Conservation (phyloP, 169 alveolate genomes). For the Plasmodium gonderi region DNA sequence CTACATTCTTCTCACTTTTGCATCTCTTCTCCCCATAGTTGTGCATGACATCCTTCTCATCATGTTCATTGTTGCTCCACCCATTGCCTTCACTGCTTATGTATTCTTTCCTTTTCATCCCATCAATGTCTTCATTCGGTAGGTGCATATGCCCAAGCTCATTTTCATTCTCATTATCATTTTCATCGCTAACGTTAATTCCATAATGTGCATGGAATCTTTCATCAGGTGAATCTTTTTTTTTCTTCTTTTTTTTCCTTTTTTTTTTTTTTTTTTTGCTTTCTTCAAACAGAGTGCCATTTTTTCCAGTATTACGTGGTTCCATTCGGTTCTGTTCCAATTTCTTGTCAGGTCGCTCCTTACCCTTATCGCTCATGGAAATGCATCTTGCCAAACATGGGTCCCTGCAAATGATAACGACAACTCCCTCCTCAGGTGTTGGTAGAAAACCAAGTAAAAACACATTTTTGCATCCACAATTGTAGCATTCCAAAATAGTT, state of each 20-base stretch:
- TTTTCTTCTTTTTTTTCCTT: neutral
- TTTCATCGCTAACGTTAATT: neutral
- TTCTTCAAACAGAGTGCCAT: too few species aligned
- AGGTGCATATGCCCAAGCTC: too few species aligned
- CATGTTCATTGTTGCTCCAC: neutral
- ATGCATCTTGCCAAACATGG: slow-evolving; percentile 36
- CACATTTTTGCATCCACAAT: slow-evolving; percentile 85
- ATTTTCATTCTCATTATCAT: neutral
- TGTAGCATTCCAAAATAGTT: slow-evolving; percentile 86
- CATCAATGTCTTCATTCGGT: neutral
- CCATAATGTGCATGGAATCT: neutral
- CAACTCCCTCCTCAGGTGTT: slow-evolving; percentile 81
- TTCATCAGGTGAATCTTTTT: neutral
- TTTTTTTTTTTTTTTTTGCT: neutral
- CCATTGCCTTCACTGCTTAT: neutral
- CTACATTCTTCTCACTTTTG: too few species aligned
- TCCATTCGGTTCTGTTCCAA: neutral
- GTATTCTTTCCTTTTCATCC: neutral
- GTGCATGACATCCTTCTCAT: too few species aligned
- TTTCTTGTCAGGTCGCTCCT: neutral
- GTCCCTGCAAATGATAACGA: slow-evolving; percentile 84
- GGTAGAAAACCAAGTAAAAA: slow-evolving; percentile 87
- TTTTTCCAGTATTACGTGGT: too few species aligned
- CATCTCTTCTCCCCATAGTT: neutral
- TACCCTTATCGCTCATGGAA: neutral